These are phyloP conservation scores for Dictyostelium firmibasis DNA, from an alignment of 78 protist genomes.

Conservation along the genomic window DNA sequence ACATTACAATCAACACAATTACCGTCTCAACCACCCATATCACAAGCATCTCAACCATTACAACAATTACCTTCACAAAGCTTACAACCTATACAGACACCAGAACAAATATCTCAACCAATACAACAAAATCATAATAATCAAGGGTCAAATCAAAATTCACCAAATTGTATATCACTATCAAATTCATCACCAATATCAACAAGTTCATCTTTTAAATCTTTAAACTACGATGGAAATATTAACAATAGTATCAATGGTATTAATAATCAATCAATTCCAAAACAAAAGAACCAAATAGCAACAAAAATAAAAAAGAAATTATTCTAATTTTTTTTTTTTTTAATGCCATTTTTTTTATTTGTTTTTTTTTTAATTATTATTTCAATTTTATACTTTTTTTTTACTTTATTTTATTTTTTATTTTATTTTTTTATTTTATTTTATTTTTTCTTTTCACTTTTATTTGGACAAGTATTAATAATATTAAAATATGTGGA, in stretches of 20 bases:
- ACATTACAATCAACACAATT: neutral
- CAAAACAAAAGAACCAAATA: neutral
- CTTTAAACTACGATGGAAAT: neutral
- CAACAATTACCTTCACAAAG: neutral
- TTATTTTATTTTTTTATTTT: too few relatives aligned
- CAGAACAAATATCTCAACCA: neutral
- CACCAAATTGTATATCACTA: neutral
- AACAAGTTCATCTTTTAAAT: conserved; percentile 1
- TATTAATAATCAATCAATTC: neutral
- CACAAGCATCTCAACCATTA: neutral
- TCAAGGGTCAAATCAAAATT: neutral
- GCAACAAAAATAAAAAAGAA: conserved; percentile 1
- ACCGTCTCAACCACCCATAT: neutral
- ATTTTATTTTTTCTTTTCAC: neutral
- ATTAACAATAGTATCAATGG: neutral
- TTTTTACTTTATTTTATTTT: neutral
- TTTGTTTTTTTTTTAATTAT: too few relatives aligned
- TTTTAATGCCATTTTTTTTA: neutral
- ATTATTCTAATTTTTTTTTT: neutral
- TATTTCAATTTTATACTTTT: too few relatives aligned
- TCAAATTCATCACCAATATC: neutral
- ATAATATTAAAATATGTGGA: neutral
- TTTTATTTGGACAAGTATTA: neutral
- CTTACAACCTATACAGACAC: neutral
- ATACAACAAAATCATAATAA: neutral